Evolutionary conservation across 805 yeast genomes (phyloP), one percentile per base, ranked within the genome.

Genomic region (Kodamaea fukazawae): DNA sequence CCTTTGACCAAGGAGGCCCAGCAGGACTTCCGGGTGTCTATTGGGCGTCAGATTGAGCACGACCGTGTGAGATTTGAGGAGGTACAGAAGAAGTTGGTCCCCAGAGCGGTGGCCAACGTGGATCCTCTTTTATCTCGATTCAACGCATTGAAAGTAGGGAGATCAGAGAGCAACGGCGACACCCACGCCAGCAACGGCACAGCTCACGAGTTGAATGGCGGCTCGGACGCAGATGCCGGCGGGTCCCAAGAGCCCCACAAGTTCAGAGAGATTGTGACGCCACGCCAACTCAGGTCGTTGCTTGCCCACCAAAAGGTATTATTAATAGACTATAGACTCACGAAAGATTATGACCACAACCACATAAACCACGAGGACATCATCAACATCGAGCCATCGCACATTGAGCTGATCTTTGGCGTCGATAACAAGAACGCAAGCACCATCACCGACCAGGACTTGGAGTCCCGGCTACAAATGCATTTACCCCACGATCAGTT

Each of bases 311-410:
- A 27, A 7, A 48, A 36, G 18, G 53, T 83, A 0, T 65, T 90
- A n/a, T 45, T 90, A 8, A 72, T 91, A 5, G 98, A 91, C 57
- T 73, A 80, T 30, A 67, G 97, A 48, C 65, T 81, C 12, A 67
- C 81, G 29, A 67, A 65, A 13, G 81, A 78, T 27, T 89, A 74
- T 54, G 75, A 78, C 34, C 63, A 66, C 31, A 75, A 76, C 34
- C 96, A 88, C 58, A 78, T 90, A 15, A 65, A 73, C 9, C 63
- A 78, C 17, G 61, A 65, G 2, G 76, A 83, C 39, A 58, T 84
- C 7, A 71, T 86, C 8, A 86, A 90, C 54, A 73, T 90, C 13
- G 96, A 87, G 38, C 96, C 97, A 0, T 36, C 47, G 3, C 40
- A 46, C 16, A 33, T 61, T 1, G 38, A 37, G 15, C 35, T 48